phyloP scores from a whole-genome alignment of 2,329 filamentous ascomycete species.

The Pseudocercospora crystallina region DNA sequence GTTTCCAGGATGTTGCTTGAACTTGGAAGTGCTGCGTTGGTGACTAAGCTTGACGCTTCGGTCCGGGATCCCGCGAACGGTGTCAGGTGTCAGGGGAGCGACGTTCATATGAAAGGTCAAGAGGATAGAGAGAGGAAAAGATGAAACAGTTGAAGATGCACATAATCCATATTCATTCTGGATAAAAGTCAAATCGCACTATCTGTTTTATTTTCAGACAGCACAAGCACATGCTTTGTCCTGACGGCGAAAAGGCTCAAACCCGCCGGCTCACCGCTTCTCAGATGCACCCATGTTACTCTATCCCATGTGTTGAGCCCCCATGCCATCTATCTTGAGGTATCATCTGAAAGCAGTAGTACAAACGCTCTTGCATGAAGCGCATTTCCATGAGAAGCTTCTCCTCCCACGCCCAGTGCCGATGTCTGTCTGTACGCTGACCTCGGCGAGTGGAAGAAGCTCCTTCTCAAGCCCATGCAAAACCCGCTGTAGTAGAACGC shows the following conservation, averaged over 20 bases:
- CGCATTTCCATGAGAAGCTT: constrained; percentile 7
- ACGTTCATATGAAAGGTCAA: no score
- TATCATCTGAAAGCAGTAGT: constrained; percentile 20
- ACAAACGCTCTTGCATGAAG: constrained; percentile 8
- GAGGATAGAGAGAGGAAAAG: no score
- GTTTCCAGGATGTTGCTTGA: no score
- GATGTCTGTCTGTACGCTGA: constrained; percentile 11
- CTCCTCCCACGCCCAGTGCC: constrained; percentile 6
- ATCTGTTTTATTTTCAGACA: constrained; percentile 3
- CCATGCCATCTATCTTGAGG: constrained; percentile 17
- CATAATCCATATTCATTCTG: constrained; percentile 3
- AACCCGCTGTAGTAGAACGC: constrained; percentile 18
- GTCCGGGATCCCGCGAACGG: no score
- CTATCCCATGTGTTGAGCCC: constrained; percentile 6
- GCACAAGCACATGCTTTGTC: constrained; percentile 3
- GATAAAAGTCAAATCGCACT: constrained; percentile 2
- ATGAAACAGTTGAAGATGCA: not conserved
- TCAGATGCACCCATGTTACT: constrained; percentile 6
- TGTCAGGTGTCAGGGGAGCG: no score
- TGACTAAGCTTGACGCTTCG: no score
- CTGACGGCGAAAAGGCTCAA: not conserved
- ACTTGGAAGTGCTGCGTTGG: no score
- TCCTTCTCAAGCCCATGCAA: constrained; percentile 16
- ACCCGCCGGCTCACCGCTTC: not conserved
- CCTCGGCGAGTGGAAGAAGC: constrained; percentile 11